Base-by-base conservation (phyloP, 257 asterid species). In the Jasminum sambac region DNA sequence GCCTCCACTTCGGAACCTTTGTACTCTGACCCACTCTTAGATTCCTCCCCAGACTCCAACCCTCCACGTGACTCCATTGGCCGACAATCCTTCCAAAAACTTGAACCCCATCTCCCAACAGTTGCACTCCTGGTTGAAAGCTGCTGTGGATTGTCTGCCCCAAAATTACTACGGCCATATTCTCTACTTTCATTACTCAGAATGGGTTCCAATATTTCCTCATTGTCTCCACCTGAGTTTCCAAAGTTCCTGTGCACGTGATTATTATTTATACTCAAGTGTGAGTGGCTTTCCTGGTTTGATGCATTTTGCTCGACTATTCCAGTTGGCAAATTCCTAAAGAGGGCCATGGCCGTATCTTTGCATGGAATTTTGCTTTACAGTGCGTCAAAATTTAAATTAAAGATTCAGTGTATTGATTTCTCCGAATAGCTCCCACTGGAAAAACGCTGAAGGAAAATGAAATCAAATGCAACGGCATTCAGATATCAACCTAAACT, bases 1-100 rank as follows among this genome's bases (percentile, higher is more conserved):
- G 79, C 95, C 74, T 85, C 95, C 60, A 72, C 72, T 77, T 89
- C 99, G 44, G 95, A 89, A 37, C 94, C 98, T 77, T 91, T 89
- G 81, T 85, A 86, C 75, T 94, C 96, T 13, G 99, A 86, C 63
- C 90, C 97, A 81, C 97, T 92, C 82, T 88, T 90, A 30, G 93
- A 88, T 74, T 95, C 98, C 71, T 88, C 97, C 67, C 95, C 94
- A 0, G 94, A 95, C 55, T 85, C 98, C 36, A 85, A 83, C 42
- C 78, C 87, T 50, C 83, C 90, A 24, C 50, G 74, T 41, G 87
- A 76, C 58, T 36, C 80, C 63, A 77, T 75, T 1, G 89, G 90
- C 74, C 73, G 95, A 79, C 85, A 77, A 75, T 91, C 97, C 82
- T 84, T 91, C 96, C 92, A 91, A 81, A 89, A 87, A 72, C 76